phyloP scores from a whole-genome alignment of 805 yeast species.

The Hanseniaspora pseudoguilliermondii region DNA sequence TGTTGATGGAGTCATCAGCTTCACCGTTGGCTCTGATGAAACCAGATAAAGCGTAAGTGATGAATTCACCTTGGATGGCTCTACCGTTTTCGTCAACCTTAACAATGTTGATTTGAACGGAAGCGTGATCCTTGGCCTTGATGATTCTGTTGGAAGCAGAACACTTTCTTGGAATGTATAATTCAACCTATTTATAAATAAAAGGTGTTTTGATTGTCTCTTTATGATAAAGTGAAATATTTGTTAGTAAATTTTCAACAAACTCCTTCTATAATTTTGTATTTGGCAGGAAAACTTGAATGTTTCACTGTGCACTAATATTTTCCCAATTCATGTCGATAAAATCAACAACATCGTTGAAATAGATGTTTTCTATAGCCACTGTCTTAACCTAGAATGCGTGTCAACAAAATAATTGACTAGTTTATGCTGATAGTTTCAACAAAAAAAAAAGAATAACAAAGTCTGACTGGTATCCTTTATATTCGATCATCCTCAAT shows the following conservation, averaged over 20 bases:
- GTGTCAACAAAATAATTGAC: no score
- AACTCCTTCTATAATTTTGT: no score
- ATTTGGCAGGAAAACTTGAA: no score
- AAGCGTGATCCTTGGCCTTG: slow-evolving; percentile 98
- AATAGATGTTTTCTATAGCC: no score
- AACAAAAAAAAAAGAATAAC: no score
- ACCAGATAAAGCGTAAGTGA: slow-evolving; percentile 94
- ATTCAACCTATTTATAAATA: slow-evolving; percentile 65
- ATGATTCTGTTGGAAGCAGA: slow-evolving; percentile 99
- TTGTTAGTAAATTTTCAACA: not conserved
- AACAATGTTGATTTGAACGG: slow-evolving; percentile 97
- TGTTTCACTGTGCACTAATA: no score
- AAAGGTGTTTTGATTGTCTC: not conserved
- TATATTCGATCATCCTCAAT: no score
- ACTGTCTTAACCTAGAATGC: no score
- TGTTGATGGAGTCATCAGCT: slow-evolving; percentile 97
- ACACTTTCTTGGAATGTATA: slow-evolving; percentile 99
- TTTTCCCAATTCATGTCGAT: no score
- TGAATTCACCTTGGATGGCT: slow-evolving; percentile 78
- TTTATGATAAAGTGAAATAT: not conserved
- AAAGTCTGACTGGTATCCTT: no score
- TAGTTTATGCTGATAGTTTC: no score
- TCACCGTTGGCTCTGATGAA: slow-evolving; percentile 98
- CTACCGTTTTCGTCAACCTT: slow-evolving; percentile 95
- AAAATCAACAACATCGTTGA: no score